Conservation (phyloP, 176 grass and related monocot species). For the Ampelocalamus luodianensis region DNA sequence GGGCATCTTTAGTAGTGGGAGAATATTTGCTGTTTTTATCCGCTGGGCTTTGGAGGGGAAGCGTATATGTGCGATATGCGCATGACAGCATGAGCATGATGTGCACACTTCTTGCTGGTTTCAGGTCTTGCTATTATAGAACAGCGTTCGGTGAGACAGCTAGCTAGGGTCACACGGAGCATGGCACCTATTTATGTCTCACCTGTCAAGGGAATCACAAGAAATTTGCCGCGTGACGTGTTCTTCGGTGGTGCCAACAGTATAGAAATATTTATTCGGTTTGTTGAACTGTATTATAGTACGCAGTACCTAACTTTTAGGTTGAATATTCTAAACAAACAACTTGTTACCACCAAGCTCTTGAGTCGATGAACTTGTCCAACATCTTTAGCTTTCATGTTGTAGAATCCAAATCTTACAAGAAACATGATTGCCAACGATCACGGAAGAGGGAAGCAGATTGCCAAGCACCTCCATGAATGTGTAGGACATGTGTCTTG, state of each 20-base stretch:
- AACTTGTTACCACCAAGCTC: too few relatives aligned
- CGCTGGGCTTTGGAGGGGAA: too few relatives aligned
- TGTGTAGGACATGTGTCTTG: too few relatives aligned
- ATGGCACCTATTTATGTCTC: conserved; percentile 17
- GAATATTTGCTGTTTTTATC: not conserved
- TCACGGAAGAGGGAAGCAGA: too few relatives aligned
- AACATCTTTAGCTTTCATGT: too few relatives aligned
- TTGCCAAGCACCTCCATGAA: too few relatives aligned
- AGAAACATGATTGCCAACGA: too few relatives aligned
- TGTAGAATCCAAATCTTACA: too few relatives aligned
- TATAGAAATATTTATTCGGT: not conserved
- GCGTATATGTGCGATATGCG: not conserved
- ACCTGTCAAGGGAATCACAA: not conserved
- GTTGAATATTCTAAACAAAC: too few relatives aligned
- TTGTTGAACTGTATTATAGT: not conserved
- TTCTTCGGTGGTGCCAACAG: not conserved
- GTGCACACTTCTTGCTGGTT: conserved; percentile 1
- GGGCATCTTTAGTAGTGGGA: not conserved
- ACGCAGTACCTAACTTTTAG: too few relatives aligned
- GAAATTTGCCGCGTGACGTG: not conserved
- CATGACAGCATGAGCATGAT: not conserved
- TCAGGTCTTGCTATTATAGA: not conserved
- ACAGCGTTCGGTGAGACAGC: conserved; percentile 6
- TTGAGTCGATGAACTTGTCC: too few relatives aligned
- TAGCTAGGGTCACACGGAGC: conserved; percentile 23